Base-by-base conservation (phyloP, 768 basidiomycete species). In the Trichaptum fuscoviolaceum region DNA sequence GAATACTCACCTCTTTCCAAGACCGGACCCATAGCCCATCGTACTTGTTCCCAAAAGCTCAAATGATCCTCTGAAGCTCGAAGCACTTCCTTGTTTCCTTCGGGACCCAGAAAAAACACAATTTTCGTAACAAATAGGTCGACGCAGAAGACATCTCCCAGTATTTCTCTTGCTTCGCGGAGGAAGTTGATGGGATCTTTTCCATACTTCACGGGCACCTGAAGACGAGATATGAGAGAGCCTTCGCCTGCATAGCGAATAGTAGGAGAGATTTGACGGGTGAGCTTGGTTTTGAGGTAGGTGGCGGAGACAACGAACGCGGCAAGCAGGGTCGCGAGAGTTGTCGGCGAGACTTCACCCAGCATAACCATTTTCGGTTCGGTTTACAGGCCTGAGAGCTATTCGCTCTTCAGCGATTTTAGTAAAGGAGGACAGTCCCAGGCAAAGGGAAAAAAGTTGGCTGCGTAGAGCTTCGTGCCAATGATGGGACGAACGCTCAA, bases 31-130 rank as follows among this genome's bases (percentile, higher is more conserved):
- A 34, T 61, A 25, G 30, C 24, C 59, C 59, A 61, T 24, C 59
- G 24, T 5, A 61, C 24, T 18, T 34, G 25, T 61, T 61, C 59
- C 59, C 59, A 61, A 61, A 61, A 61, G 59, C 59, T 61, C 59
- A 61, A 61, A 25, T 61, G 59, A 23, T 61, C 59, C 59, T 61
- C 59, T 23, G 59, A 5, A 25, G 59, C 59, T 25, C 59, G 59
- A 61, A 61, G 59, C 59, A 61, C 59, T 12, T 25, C 59, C 59
- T 61, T 61, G 30, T 61, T 61, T 3, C 59, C 59, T 25, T 61
- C 59, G 2, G 59, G 23, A 17, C 59, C 59, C 59, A 61, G 2
- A 20, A 61, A 5, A 18, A 61, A 61, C 23, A 61, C 59, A 24
- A 61, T 5, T 61, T 61, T 5, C 15, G 30, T 34, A 3, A 61